These are phyloP conservation scores for Amanita bisporigera DNA, from an alignment of 1,284 basidiomycete genomes.

Conservation along the genomic window DNA sequence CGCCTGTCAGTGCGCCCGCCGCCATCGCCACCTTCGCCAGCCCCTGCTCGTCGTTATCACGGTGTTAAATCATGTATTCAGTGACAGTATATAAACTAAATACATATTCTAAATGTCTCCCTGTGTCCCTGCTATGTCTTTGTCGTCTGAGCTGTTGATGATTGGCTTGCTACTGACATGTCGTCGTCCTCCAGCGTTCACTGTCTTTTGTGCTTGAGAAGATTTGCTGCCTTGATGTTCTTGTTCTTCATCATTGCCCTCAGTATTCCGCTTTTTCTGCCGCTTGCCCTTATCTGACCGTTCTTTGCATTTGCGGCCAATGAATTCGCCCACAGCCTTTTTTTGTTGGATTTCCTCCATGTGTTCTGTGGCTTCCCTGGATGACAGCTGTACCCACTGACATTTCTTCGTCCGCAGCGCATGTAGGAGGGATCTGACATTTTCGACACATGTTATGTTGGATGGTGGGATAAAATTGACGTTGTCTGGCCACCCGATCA, in stretches of 20 bases:
- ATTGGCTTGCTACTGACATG: background rate
- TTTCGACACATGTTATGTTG: background rate
- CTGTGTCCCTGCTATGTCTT: background rate
- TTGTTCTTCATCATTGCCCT: background rate
- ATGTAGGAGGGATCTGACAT: constrained; percentile 4
- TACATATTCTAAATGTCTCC: background rate
- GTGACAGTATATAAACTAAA: background rate
- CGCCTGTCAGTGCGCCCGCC: too few species aligned
- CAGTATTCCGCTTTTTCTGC: background rate
- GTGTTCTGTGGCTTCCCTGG: background rate
- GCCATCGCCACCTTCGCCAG: background rate
- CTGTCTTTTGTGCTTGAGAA: background rate
- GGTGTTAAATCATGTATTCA: background rate
- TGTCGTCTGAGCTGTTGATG: background rate
- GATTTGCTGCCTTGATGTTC: too few species aligned
- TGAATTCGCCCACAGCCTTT: background rate
- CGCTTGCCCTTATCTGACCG: background rate
- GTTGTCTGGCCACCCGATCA: constrained; percentile 6
- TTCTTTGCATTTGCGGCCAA: background rate
- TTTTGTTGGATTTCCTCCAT: background rate
- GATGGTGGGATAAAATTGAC: constrained; percentile 3
- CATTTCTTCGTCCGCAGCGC: constrained; percentile 1
- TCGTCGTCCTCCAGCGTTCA: background rate
- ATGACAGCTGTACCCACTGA: constrained; percentile 2
- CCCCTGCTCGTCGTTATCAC: background rate